A percentile compares a stretch with the other conserved stretches of the same genome.
These are phyloP conservation scores for Alternaria sp. DNA, from an alignment of 2,329 filamentous ascomycete genomes.

Conservation along the genomic window DNA sequence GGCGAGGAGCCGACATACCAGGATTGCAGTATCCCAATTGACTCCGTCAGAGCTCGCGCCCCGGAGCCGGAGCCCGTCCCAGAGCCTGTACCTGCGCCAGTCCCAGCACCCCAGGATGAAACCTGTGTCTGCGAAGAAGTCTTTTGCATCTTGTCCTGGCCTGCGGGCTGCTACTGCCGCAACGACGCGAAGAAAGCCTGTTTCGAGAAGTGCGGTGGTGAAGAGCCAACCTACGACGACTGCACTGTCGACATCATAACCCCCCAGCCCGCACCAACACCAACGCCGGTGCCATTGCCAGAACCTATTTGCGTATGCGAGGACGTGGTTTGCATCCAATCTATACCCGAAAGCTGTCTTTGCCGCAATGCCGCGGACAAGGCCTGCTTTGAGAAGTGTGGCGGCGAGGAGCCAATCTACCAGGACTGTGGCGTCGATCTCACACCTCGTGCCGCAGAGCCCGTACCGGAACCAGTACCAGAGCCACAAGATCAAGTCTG, in stretches of 20 bases:
- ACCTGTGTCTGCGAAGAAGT: constrained; percentile 25
- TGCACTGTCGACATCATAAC: background rate
- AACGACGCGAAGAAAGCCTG: constrained; percentile 28
- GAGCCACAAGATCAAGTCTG: constrained; percentile 9
- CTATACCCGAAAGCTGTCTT: background rate
- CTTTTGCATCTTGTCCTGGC: constrained; percentile 28
- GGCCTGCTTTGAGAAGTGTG: background rate
- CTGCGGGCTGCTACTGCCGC: constrained; percentile 34
- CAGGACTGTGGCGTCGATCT: background rate
- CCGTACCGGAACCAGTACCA: background rate
- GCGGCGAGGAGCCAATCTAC: background rate
- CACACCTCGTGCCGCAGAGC: background rate
- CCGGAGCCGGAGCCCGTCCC: background rate
- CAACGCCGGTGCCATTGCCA: background rate
- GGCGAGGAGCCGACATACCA: background rate
- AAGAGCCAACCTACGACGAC: background rate
- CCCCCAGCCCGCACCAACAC: background rate
- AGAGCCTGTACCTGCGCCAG: background rate
- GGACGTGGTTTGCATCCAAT: constrained; percentile 15
- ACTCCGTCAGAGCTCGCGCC: background rate
- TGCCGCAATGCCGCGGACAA: background rate
- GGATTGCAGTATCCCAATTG: background rate
- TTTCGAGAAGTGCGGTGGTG: constrained; percentile 33
- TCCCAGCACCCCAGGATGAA: background rate
- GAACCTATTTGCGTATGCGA: constrained; percentile 24